A percentile compares a stretch with the other conserved stretches of the same genome.
phyloP scores from a whole-genome alignment of 2,329 filamentous ascomycete species.

The Polychaeton citri region DNA sequence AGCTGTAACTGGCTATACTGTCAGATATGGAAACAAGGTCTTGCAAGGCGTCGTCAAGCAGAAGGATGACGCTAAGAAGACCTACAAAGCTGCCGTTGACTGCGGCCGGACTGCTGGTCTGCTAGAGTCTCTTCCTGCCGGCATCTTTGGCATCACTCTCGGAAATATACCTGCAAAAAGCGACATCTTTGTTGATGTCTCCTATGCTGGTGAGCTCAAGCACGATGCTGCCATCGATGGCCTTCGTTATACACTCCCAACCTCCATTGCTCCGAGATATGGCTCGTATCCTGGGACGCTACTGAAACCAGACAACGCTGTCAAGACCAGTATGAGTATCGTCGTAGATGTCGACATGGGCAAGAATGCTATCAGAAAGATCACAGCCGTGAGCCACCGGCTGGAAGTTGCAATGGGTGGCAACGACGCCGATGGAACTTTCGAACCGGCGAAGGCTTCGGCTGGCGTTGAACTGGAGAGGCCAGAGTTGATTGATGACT shows the following conservation, averaged over 20 bases:
- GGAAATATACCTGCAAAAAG: constrained; percentile 52
- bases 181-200: constrained; percentile 47
- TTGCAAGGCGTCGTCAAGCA: constrained; percentile 56
- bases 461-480: constrained; percentile 44
- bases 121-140: constrained; percentile 48
- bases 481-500: constrained; percentile 47
- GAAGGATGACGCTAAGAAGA: constrained; percentile 45
- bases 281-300: constrained; percentile 33
- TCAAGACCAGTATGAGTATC: constrained; percentile 36
- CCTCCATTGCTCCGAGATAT: constrained; percentile 53
- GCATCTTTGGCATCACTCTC: constrained; percentile 55
- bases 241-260: constrained; percentile 56
- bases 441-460: constrained; percentile 46
- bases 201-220: constrained; percentile 57
- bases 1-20: constrained; percentile 54
- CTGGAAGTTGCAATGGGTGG: constrained; percentile 52
- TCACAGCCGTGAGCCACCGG: constrained; percentile 56
- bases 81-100: constrained; percentile 45
- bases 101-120: constrained; percentile 50
- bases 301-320: constrained; percentile 9
- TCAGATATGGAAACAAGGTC: constrained; percentile 45
- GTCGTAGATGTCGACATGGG: constrained; percentile 47
- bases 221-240: constrained; percentile 57
- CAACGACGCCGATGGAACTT: constrained; percentile 30
- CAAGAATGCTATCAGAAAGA: constrained; percentile 42